Evolutionary conservation across 306 rosid species (phyloP).

Genomic region (Lithocarpus polystachyus): DNA sequence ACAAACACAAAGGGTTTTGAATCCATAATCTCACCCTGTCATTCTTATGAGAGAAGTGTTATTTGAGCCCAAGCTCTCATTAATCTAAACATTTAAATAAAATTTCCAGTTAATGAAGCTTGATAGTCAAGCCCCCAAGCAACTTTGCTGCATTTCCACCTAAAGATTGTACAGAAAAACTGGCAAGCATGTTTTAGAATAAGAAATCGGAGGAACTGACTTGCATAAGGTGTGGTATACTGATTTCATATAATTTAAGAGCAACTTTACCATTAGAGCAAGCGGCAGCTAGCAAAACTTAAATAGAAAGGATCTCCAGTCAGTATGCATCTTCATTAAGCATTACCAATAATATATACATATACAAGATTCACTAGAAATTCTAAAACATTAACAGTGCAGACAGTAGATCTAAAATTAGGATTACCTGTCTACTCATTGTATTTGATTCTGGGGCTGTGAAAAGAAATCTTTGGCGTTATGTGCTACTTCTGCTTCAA

Average conservation of each 20-base stretch:
- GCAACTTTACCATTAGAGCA: neutral
- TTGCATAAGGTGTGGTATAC: neutral
- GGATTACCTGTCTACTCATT: neutral
- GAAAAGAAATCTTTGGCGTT: constrained; percentile 84
- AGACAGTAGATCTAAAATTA: neutral
- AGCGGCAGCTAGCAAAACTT: neutral
- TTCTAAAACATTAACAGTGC: neutral
- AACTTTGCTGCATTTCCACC: no score
- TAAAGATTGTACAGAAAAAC: no score
- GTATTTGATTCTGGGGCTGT: constrained; percentile 54
- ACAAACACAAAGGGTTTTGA: no score
- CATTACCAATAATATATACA: neutral
- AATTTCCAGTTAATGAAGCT: no score
- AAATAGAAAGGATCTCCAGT: neutral
- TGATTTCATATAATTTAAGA: neutral
- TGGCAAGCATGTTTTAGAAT: no score
- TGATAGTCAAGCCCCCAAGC: no score
- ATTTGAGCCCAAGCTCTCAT: no score
- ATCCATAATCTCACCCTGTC: no score
- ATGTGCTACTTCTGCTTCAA: constrained; percentile 88
- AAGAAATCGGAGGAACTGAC: neutral
- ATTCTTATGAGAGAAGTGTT: no score
- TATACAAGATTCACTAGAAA: neutral
- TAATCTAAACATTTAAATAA: no score
- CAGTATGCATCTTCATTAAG: neutral